These are phyloP conservation scores for Mycosarcoma mackinlayi DNA, from an alignment of 1,284 basidiomycete genomes.

Conservation along the genomic window DNA sequence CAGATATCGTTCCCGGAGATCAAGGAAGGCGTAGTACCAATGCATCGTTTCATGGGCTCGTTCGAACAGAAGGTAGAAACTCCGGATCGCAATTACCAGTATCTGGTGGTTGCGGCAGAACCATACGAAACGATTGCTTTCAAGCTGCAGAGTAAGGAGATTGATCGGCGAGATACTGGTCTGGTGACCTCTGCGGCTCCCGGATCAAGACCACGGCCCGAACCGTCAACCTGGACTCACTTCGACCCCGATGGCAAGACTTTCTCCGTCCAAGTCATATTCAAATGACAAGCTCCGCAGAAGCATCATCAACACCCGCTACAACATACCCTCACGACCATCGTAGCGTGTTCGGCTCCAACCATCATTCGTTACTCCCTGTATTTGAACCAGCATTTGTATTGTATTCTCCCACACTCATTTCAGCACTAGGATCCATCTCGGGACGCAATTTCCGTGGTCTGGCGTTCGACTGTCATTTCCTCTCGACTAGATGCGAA, in stretches of 20 bases:
- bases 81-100: conserved; percentile 95
- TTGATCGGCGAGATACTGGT: conserved; percentile 74
- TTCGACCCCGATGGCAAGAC: conserved; percentile 63
- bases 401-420: conserved; percentile 6
- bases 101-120: conserved; percentile 96
- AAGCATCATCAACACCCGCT: not conserved
- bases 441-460: too few species aligned
- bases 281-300: conserved; percentile 22
- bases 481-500: not conserved
- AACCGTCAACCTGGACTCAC: conserved; percentile 62
- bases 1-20: conserved; percentile 92
- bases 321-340: conserved; percentile 12
- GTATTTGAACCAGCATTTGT: conserved; percentile 26
- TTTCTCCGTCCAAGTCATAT: conserved; percentile 63
- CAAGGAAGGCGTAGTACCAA: conserved; percentile 83
- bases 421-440: too few species aligned
- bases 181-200: conserved; percentile 45
- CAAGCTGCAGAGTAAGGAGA: conserved; percentile 95
- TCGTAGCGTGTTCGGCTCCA: not conserved
- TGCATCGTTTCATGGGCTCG: conserved; percentile 94
- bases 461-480: not conserved
- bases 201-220: conserved; percentile 37
- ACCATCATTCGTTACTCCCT: not conserved
- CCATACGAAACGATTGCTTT: conserved; percentile 99
- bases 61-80: conserved; percentile 97